Evolutionary conservation across 2,329 filamentous ascomycete species (phyloP).

Genomic region (Fusarium sulawesiense): DNA sequence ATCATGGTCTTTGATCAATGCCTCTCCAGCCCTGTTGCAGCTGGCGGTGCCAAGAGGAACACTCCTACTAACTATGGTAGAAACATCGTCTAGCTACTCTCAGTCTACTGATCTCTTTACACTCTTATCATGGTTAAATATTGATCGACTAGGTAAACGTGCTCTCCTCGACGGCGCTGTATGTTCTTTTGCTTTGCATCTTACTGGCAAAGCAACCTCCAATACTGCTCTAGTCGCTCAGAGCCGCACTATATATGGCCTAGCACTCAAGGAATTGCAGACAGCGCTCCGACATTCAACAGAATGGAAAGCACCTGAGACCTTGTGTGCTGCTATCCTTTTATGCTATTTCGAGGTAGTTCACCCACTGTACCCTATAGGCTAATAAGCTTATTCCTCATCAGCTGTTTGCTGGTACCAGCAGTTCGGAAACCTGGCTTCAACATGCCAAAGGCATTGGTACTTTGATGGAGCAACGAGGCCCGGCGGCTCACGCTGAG

Average conservation of each 20-base stretch:
- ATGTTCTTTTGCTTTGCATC: slow-evolving; percentile 53
- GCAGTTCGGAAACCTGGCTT: slow-evolving; percentile 52
- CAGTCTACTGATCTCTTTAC: slow-evolving; percentile 39
- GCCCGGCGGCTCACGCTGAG: slow-evolving; percentile 50
- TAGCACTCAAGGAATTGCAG: slow-evolving; percentile 52
- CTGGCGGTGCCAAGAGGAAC: slow-evolving; percentile 45
- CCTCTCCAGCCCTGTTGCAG: slow-evolving; percentile 28
- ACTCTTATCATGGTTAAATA: slow-evolving; percentile 45
- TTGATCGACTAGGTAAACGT: slow-evolving; percentile 50
- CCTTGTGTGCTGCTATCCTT: slow-evolving; percentile 56
- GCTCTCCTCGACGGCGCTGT: slow-evolving; percentile 54
- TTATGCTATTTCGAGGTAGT: slow-evolving; percentile 55
- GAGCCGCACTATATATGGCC: slow-evolving; percentile 54
- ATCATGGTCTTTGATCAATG: slow-evolving; percentile 9
- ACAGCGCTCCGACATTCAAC: slow-evolving; percentile 51
- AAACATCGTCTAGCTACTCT: slow-evolving; percentile 34
- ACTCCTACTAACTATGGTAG: slow-evolving; percentile 50
- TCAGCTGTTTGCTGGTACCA: slow-evolving; percentile 57
- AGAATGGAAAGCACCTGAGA: slow-evolving; percentile 55
- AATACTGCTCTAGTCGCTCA: slow-evolving; percentile 48
- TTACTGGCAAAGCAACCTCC: slow-evolving; percentile 51
- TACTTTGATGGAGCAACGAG: slow-evolving; percentile 54
- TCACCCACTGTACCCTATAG: not conserved
- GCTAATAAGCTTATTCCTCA: slow-evolving; percentile 23
- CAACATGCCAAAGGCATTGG: slow-evolving; percentile 55